Evolutionary conservation across 2,329 filamentous ascomycete genomes (phyloP).

Genomic region (Colletotrichum sp.): DNA sequence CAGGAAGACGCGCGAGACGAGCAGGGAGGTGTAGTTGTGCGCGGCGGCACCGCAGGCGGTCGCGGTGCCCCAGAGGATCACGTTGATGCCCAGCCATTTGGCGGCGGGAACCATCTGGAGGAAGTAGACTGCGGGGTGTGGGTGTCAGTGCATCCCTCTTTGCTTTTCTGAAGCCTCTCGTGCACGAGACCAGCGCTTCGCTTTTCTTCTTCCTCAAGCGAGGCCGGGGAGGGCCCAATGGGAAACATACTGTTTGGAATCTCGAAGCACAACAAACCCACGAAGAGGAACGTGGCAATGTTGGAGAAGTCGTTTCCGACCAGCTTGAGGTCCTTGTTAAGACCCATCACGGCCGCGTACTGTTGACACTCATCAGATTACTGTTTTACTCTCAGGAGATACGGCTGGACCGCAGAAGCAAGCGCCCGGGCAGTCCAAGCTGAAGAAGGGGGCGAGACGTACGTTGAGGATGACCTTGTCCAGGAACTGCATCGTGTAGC

Average conservation of each 20-base stretch:
- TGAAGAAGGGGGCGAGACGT: constrained; percentile 26
- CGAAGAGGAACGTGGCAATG: constrained; percentile 66
- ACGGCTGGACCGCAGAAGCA: background rate
- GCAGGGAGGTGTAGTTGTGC: constrained; percentile 56
- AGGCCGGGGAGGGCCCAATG: constrained; percentile 20
- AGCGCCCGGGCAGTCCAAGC: background rate
- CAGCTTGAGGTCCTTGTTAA: constrained; percentile 59
- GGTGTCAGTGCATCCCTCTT: background rate
- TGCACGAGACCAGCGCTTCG: background rate
- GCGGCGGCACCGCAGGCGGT: constrained; percentile 60
- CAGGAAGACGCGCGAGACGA: constrained; percentile 62
- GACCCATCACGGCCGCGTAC: constrained; percentile 72
- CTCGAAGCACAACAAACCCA: constrained; percentile 64
- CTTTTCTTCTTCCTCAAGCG: background rate
- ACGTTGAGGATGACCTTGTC: constrained; percentile 71
- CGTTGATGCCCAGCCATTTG: constrained; percentile 66
- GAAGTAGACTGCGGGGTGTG: constrained; percentile 51
- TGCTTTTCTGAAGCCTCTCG: background rate
- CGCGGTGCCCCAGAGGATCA: constrained; percentile 63
- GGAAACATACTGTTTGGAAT: constrained; percentile 57
- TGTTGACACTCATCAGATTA: constrained; percentile 30
- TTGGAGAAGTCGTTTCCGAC: constrained; percentile 67
- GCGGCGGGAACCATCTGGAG: constrained; percentile 65
- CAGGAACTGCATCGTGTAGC: constrained; percentile 68
- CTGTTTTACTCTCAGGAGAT: background rate